Base-by-base conservation (phyloP, 139 green algal species). In the Spirogloea muscicola region DNA sequence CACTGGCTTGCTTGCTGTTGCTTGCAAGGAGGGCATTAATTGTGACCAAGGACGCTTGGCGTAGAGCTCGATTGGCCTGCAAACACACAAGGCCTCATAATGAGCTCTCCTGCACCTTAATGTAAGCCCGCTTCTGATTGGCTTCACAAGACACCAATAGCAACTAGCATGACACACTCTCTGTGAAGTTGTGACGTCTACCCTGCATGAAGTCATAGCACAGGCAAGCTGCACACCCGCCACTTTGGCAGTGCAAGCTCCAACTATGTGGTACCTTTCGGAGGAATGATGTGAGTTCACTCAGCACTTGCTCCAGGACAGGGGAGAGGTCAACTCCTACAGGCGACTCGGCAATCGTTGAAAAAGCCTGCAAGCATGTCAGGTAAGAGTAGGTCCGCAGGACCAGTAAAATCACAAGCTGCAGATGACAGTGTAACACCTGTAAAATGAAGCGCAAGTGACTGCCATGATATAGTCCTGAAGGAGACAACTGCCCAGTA, bases 191-290 rank as follows among this genome's bases (percentile, higher is more conserved):
- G n/a, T n/a, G n/a, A n/a, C n/a, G n/a, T n/a, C n/a, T n/a, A n/a
- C n/a, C n/a, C n/a, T n/a, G n/a, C n/a, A n/a, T n/a, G n/a, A n/a
- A n/a, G n/a, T n/a, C n/a, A n/a, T n/a, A n/a, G n/a, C n/a, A n/a
- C n/a, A n/a, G n/a, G n/a, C n/a, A n/a, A n/a, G n/a, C n/a, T n/a
- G n/a, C n/a, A n/a, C n/a, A n/a, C n/a, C n/a, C n/a, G n/a, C n/a
- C n/a, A n/a, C n/a, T n/a, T n/a, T n/a, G n/a, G n/a, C n/a, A n/a
- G n/a, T n/a, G n/a, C n/a, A n/a, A n/a, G n/a, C n/a, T n/a, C n/a
- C n/a, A n/a, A n/a, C n/a, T n/a, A n/a, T n/a, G n/a, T n/a, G n/a
- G 33, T 68, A 80, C 75, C 83, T 97, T 98, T 62, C 91, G 88
- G 61, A 98, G 85, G 84, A 96, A 96, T 60, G 55, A 59, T 1